Conservation (phyloP, 2,329 filamentous ascomycete species). For the Epichloe coenophiala region DNA sequence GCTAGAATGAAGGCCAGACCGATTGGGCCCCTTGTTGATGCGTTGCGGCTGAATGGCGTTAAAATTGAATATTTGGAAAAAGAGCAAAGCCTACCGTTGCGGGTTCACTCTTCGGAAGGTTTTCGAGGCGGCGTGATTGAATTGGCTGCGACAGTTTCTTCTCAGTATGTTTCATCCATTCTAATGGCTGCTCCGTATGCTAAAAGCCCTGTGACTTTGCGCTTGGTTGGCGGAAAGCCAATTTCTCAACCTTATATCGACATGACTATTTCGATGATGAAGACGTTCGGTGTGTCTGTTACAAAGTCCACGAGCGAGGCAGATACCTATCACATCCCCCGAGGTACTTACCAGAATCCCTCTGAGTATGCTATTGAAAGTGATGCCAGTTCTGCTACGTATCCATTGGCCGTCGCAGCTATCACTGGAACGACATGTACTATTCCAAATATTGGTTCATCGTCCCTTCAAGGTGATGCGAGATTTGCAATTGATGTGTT, state of each 20-base stretch:
- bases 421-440: constrained; percentile 94
- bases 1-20: constrained; percentile 91
- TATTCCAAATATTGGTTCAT: constrained; percentile 87
- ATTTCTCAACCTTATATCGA: constrained; percentile 97
- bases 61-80: constrained; percentile 74
- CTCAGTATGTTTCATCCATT: constrained; percentile 96
- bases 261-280: constrained; percentile 99
- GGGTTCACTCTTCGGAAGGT: constrained; percentile 68
- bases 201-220: constrained; percentile 81
- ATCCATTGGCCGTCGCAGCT: constrained; percentile 84
- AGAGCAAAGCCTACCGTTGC: constrained; percentile 70
- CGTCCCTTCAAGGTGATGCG: constrained; percentile 86
- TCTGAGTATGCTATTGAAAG: constrained; percentile 83
- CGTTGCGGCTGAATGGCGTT: constrained; percentile 77
- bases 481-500: constrained; percentile 86
- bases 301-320: constrained; percentile 62
- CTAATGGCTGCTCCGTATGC: constrained; percentile 96
- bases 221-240: constrained; percentile 87
- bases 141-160: constrained; percentile 87
- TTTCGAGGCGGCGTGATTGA: constrained; percentile 81
- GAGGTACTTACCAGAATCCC: constrained; percentile 72
- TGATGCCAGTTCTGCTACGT: constrained; percentile 94
- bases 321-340: constrained; percentile 89
- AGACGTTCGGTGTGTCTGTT: constrained; percentile 73
- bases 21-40: constrained; percentile 85